Base-by-base conservation (phyloP, 2,329 filamentous ascomycete species). In the Atkinsonella hypoxylon region DNA sequence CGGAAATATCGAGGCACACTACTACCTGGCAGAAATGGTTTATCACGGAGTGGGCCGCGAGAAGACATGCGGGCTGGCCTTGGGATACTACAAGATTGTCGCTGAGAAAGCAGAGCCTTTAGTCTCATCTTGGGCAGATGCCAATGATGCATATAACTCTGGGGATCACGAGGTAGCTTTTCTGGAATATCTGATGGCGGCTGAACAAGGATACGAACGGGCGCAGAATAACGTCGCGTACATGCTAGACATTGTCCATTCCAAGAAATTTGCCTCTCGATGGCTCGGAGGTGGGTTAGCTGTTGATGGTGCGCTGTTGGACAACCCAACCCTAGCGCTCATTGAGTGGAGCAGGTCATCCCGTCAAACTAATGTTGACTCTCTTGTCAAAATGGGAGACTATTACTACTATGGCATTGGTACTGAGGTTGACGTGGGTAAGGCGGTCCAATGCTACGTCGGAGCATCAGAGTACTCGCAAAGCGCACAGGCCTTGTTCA, bases 371-470 rank as follows among this genome's bases (percentile, higher is more conserved):
- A 98, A 98, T 57, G 85, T 95, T 44, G 93, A 98, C 67, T 87
- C 90, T 0, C 76, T 95, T 55, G 87, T 98, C 57, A 98, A 98
- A 70, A 95, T 97, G 86, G 93, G 93, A 39, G 94, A 98, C 68
- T 97, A 97, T 67, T 97, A 98, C 66, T 82, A 95, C 32, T 70
- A 80, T 51, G 93, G 93, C 7, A 78, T 90, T 22, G 91, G 91
- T 3, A 79, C 85, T 0, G 71, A 79, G 8, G 60, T 72, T 0
- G 86, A 94, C 57, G 71, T 86, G 17, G 83, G 90, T 59, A 95
- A 95, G 66, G 94, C 94, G 6, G 89, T 90, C 0, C 83, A 86
- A 43, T 98, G 93, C 70, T 98, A 98, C 61, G 85, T 87, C 49
- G 87, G 88, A 4, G 93, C 93, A 1, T 90, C 90, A 0, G 93